Percentiles rank a stretch among this genome's conserved stretches.
Evolutionary conservation across 352 stramenopile genomes (phyloP).

Genomic region (Phytophthora aleatoria): DNA sequence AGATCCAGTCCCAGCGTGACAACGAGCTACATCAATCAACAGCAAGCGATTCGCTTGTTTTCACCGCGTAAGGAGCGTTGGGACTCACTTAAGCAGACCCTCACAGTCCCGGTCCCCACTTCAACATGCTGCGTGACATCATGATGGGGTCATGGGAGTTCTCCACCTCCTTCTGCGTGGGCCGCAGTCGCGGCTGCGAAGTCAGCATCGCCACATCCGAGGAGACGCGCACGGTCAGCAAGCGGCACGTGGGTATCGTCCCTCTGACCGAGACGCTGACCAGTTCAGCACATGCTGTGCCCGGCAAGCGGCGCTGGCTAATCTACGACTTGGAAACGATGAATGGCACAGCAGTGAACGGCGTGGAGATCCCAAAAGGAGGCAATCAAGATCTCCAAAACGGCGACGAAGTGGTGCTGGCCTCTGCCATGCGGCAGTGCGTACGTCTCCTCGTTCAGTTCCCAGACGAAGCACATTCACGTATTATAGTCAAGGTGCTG

Average conservation of each 20-base stretch:
- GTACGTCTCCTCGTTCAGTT: conserved; percentile 62
- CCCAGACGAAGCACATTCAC: conserved; percentile 41
- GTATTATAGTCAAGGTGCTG: conserved; percentile 48
- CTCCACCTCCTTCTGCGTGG: conserved; percentile 63
- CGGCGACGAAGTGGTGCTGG: conserved; percentile 73
- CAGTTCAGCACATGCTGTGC: neutral
- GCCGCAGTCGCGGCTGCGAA: conserved; percentile 71
- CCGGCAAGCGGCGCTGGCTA: conserved; percentile 54
- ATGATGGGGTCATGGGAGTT: conserved; percentile 51
- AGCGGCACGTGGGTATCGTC: conserved; percentile 68
- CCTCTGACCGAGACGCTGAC: conserved; percentile 37
- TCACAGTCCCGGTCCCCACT: conserved; percentile 5
- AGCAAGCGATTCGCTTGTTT: neutral
- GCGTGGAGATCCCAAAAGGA: conserved; percentile 56
- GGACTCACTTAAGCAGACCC: conserved; percentile 8
- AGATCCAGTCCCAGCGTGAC: neutral
- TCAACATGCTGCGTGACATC: conserved; percentile 31
- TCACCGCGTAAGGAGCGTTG: neutral
- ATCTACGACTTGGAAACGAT: conserved; percentile 82
- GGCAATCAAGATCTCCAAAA: conserved; percentile 67
- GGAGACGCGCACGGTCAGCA: conserved; percentile 80
- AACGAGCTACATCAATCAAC: conserved; percentile 10
- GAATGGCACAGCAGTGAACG: conserved; percentile 84
- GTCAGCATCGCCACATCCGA: conserved; percentile 71
- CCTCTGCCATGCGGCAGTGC: conserved; percentile 64